Percentiles rank a stretch among this genome's conserved stretches.
These are phyloP conservation scores for Naganishia vaughanmartiniae DNA, from an alignment of 768 basidiomycete species.

Conservation along the genomic window DNA sequence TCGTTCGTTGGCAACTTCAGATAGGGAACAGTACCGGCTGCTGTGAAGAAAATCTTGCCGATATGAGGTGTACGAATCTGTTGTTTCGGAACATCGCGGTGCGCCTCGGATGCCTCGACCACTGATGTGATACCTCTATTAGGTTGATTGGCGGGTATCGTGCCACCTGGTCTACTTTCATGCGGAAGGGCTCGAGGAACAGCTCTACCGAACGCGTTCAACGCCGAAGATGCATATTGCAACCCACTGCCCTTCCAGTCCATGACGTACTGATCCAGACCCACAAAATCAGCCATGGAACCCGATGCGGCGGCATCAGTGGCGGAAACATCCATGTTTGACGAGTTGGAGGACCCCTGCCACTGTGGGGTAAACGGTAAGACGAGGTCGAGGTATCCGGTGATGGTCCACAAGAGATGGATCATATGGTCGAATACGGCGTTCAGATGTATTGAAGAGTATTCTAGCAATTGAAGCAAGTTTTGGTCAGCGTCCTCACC, in stretches of 20 bases:
- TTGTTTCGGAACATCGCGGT: neutral
- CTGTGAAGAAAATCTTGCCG: neutral
- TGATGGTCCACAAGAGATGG: slow-evolving; percentile 45
- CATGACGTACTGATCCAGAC: neutral
- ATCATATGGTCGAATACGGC: slow-evolving; percentile 41
- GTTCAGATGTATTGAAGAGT: slow-evolving; percentile 38
- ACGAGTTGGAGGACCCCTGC: slow-evolving; percentile 1
- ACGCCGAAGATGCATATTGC: slow-evolving; percentile 5
- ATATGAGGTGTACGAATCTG: neutral
- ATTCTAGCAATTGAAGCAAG: slow-evolving; percentile 23
- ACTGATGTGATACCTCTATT: neutral
- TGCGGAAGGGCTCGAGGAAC: neutral
- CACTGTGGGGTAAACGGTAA: slow-evolving; percentile 42
- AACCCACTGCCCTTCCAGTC: slow-evolving; percentile 14
- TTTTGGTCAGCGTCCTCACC: neutral
- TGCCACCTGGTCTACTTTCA: too few species aligned
- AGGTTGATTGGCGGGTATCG: neutral
- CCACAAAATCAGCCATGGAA: neutral
- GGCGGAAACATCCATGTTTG: neutral
- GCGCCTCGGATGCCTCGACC: neutral
- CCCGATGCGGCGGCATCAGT: neutral
- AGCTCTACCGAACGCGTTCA: neutral
- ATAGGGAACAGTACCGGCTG: neutral
- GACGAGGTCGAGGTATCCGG: slow-evolving; percentile 42
- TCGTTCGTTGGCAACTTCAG: neutral